Evolutionary conservation across 2,329 filamentous ascomycete genomes (phyloP).

Genomic region (Coleophoma eucalyptorum): DNA sequence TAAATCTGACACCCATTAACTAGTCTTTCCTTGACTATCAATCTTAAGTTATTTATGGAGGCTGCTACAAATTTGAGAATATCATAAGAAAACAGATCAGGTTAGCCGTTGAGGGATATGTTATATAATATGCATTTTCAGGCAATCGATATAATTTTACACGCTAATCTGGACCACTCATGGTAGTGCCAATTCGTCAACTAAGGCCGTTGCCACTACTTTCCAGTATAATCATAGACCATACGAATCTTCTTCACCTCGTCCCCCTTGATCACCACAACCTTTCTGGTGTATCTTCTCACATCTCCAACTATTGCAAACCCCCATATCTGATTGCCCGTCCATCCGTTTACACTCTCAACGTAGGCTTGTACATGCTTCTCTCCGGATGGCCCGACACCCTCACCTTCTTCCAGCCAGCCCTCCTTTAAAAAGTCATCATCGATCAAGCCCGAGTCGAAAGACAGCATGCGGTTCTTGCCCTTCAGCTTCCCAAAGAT

Average conservation of each 20-base stretch:
- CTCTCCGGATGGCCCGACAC: conserved; percentile 36
- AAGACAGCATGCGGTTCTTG: conserved; percentile 36
- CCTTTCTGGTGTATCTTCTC: conserved; percentile 33
- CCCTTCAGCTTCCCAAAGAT: conserved; percentile 59
- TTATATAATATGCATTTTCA: no score
- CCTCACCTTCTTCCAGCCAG: conserved; percentile 42
- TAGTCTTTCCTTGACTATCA: no score
- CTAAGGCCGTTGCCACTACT: conserved; percentile 3
- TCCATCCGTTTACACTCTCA: conserved; percentile 45
- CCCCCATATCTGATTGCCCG: conserved; percentile 48
- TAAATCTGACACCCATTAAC: no score
- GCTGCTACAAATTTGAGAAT: no score
- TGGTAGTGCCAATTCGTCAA: no score
- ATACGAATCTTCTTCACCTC: conserved; percentile 33
- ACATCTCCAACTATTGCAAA: conserved; percentile 37
- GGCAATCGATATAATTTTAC: no score
- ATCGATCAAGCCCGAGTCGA: conserved; percentile 27
- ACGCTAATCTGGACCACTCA: no score
- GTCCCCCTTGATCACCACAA: conserved; percentile 33
- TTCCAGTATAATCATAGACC: conserved; percentile 36
- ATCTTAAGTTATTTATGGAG: no score
- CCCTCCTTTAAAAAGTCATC: conserved; percentile 41
- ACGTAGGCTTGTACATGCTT: conserved; percentile 45
- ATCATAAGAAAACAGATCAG: no score
- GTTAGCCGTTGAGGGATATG: no score